Conservation (phyloP, 192 early-diverging fungal species). For the Linnemannia exigua region DNA sequence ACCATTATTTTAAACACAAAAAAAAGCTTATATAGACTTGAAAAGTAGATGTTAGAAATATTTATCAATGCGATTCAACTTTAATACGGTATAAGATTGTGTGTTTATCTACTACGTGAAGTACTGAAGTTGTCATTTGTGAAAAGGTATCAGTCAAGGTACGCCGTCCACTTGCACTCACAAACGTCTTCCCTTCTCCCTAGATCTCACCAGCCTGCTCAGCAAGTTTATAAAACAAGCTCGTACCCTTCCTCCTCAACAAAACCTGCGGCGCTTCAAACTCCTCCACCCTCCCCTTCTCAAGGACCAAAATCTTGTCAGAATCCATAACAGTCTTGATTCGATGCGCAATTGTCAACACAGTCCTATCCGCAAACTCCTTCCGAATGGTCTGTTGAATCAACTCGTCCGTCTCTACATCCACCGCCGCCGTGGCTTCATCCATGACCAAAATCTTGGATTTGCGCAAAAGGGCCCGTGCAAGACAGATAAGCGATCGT, state of each 20-base stretch:
- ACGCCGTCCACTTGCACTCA: no score
- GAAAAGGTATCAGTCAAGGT: no score
- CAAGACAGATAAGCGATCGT: constrained; percentile 77
- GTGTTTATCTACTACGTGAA: no score
- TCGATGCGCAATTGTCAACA: constrained; percentile 72
- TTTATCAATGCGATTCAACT: no score
- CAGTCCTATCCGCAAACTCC: constrained; percentile 57
- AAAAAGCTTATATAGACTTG: no score
- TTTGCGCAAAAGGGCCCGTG: constrained; percentile 72
- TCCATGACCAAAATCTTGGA: constrained; percentile 27
- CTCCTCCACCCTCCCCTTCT: constrained; percentile 78
- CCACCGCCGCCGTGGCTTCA: constrained; percentile 63
- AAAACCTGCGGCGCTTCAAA: constrained; percentile 77
- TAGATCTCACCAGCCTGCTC: constrained; percentile 24
- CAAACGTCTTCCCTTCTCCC: no score
- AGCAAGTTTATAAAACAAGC: constrained; percentile 59
- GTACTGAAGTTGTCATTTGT: no score
- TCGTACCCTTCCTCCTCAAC: constrained; percentile 52
- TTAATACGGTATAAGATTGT: no score
- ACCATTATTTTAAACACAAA: no score
- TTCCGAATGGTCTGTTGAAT: constrained; percentile 62
- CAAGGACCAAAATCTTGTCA: constrained; percentile 82
- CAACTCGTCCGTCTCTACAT: constrained; percentile 54
- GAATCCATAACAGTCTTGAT: constrained; percentile 77
- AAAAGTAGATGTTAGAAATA: no score